Evolutionary conservation across 2,329 filamentous ascomycete species (phyloP).

Genomic region (Grosmannia clavigera): DNA sequence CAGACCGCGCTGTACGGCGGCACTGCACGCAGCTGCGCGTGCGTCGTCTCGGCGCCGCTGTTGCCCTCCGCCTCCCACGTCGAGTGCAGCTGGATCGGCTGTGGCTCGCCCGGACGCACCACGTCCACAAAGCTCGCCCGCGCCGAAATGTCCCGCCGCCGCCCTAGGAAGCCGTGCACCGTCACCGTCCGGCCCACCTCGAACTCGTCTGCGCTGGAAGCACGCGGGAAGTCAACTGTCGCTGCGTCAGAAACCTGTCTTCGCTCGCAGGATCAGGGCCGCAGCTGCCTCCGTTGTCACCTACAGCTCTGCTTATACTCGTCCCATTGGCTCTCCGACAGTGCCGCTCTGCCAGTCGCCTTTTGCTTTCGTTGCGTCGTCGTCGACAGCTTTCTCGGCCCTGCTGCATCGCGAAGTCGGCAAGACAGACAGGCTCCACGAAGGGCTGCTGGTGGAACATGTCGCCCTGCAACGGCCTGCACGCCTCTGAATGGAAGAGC

Average conservation of each 20-base stretch:
- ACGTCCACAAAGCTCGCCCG: conserved; percentile 58
- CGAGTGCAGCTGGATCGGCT: conserved; percentile 28
- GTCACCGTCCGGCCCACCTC: conserved; percentile 29
- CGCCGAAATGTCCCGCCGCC: conserved; percentile 53
- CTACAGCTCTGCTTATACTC: conserved; percentile 32
- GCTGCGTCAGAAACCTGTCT: background rate
- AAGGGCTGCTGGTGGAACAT: background rate
- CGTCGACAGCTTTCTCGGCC: background rate
- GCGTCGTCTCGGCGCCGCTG: conserved; percentile 21
- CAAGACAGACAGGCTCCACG: background rate
- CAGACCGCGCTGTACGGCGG: conserved; percentile 40
- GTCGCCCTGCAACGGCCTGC: background rate
- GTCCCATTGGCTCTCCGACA: conserved; percentile 18
- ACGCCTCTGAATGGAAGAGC: background rate
- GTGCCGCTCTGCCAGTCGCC: background rate
- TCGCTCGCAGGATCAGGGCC: too few relatives aligned
- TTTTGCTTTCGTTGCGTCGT: background rate
- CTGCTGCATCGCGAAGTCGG: background rate
- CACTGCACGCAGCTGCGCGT: conserved; percentile 31
- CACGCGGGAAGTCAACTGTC: conserved; percentile 19
- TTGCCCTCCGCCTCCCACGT: conserved; percentile 25
- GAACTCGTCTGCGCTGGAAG: conserved; percentile 16
- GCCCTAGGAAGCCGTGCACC: conserved; percentile 61
- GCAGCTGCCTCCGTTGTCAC: conserved; percentile 5
- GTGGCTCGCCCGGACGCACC: conserved; percentile 20